These are phyloP conservation scores for Xylaria sp. DNA, from an alignment of 2,329 filamentous ascomycete species.

Conservation along the genomic window DNA sequence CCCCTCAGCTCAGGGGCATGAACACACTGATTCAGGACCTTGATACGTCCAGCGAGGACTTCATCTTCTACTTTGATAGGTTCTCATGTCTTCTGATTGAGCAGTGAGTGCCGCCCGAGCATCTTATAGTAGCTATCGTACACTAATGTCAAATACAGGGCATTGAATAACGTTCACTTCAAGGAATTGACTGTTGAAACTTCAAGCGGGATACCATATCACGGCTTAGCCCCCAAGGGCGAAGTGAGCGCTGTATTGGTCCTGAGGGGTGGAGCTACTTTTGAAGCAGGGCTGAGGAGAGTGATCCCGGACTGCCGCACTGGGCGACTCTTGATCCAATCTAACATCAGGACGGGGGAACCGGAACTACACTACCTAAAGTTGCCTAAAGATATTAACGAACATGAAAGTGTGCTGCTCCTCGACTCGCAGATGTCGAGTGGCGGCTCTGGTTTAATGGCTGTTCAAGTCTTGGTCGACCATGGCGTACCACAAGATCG, in stretches of 20 bases:
- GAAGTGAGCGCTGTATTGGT: conserved; percentile 88
- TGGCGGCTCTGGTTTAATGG: conserved; percentile 88
- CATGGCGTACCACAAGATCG: conserved; percentile 86
- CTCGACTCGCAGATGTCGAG: conserved; percentile 95
- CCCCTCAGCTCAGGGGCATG: conserved; percentile 85
- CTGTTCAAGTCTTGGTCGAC: conserved; percentile 93
- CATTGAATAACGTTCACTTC: conserved; percentile 81
- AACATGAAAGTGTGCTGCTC: conserved; percentile 84
- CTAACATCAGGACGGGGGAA: conserved; percentile 84
- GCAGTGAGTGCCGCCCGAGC: conserved; percentile 59
- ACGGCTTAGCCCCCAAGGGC: conserved; percentile 76
- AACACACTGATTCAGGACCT: conserved; percentile 90
- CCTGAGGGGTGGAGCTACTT: conserved; percentile 85
- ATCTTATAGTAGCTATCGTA: neutral
- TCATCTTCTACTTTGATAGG: conserved; percentile 97
- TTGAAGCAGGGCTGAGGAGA: conserved; percentile 87
- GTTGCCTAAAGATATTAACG: conserved; percentile 76
- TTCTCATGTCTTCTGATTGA: conserved; percentile 87
- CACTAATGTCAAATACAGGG: conserved; percentile 58
- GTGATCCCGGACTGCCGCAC: conserved; percentile 94
- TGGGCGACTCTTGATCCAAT: conserved; percentile 90
- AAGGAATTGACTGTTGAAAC: conserved; percentile 73
- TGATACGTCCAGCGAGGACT: conserved; percentile 83
- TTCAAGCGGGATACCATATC: conserved; percentile 75
- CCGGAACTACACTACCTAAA: conserved; percentile 93